Evolutionary conservation across 805 yeast species (phyloP).

Genomic region (Dipodascopsis uninucleata): DNA sequence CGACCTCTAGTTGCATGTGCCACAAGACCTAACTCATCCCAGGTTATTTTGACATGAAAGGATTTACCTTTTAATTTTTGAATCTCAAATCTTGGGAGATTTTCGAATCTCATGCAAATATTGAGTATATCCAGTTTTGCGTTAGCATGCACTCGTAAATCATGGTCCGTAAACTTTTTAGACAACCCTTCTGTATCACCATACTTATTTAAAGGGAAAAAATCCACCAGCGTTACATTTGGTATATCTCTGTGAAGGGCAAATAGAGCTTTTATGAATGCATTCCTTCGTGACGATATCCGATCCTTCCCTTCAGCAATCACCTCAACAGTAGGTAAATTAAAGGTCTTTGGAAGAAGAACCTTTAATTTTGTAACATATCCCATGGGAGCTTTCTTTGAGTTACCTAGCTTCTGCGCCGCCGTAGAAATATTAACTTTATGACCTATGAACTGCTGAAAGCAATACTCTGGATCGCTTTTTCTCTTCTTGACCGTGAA

Average conservation of each 20-base stretch:
- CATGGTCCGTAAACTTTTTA: background rate
- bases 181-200: constrained; percentile 6
- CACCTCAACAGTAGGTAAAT: too few species aligned
- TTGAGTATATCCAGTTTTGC: constrained; percentile 19
- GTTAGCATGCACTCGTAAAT: background rate
- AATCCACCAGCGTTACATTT: constrained; percentile 6
- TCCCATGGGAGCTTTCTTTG: too few species aligned
- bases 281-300: background rate
- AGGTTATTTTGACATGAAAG: constrained; percentile 6
- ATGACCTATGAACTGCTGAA: constrained; percentile 3
- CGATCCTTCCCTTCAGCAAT: too few species aligned
- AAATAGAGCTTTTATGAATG: too few species aligned
- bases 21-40: constrained; percentile 12
- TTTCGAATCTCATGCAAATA: constrained; percentile 18
- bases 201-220: constrained; percentile 4
- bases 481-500: background rate
- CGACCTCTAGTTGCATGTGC: constrained; percentile 1
- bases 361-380: too few species aligned
- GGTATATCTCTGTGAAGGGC: background rate
- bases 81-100: constrained; percentile 10
- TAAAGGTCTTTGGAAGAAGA: too few species aligned
- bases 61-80: background rate
- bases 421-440: too few species aligned
- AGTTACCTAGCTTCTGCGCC: too few species aligned
- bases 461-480: background rate